Evolutionary conservation across 2,329 filamentous ascomycete species (phyloP), one percentile per base, ranked within the genome.

Genomic region (Fusarium algeriense): DNA sequence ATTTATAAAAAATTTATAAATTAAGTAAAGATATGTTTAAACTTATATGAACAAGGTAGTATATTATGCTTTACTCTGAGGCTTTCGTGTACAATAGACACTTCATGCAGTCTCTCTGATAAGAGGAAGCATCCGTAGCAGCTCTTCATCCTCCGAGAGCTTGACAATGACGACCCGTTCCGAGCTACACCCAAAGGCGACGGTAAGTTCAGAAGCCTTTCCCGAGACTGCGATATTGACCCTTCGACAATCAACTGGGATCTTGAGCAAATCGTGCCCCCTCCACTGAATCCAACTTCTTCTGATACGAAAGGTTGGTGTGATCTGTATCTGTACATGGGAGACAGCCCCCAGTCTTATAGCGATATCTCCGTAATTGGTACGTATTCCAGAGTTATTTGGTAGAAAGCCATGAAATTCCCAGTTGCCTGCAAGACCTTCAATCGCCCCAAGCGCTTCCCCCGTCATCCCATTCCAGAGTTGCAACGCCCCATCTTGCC

Each of bases 401-500:
- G 35, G 17, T 4, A 8, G 0, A 11, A 53, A 59, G 5, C 30
- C 35, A 10, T 19, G 7, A 5, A 59, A 17, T 2, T 7, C 1
- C 12, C 26, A 10, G 7, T 13, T 5, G 2, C 6, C 3, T 23
- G 15, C 15, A 5, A 12, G 12, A 13, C n/a, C 12, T 14, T 14
- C 10, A 7, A 19, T n/a, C 1, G 11, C 11, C 2, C 12, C 14
- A 5, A 41, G 6, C 0, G 7, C 17, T 15, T 59, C 17, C 4
- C 45, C 46, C 5, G 46, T 59, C 12, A 1, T 7, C 56, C 35
- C 53, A 26, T 59, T 4, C 35, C 17, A 28, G 10, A 59, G 10
- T n/a, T 6, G 1, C 0, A 52, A 3, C 17, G 5, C 12, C 0
- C 10, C 0, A 11, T 1, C 1, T 30, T 30, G 30, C 23, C 23